Evolutionary conservation across 257 asterid species (phyloP).

Genomic region (Marsdenia floribunda): DNA sequence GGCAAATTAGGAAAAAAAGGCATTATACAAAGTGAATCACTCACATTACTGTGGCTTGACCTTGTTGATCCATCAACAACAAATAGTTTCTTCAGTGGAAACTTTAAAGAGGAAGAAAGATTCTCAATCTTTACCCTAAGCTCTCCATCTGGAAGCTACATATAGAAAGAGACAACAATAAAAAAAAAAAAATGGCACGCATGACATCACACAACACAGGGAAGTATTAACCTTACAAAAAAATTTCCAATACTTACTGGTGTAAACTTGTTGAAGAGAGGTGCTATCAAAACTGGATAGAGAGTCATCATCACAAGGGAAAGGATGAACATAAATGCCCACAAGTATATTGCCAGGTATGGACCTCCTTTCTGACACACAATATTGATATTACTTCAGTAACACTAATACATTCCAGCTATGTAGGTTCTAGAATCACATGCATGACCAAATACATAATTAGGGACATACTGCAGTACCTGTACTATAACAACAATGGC

Average conservation of each 20-base stretch:
- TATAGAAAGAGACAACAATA: slow-evolving; percentile 16
- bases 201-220: background rate
- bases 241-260: slow-evolving; percentile 47
- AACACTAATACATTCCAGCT: slow-evolving; percentile 4
- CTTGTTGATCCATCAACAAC: slow-evolving; percentile 99
- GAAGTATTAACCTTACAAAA: background rate
- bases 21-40: slow-evolving; percentile 12
- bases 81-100: slow-evolving; percentile 86
- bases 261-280: slow-evolving; percentile 97
- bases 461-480: slow-evolving; percentile 37
- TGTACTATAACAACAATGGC: slow-evolving; percentile 86
- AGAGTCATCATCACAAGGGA: slow-evolving; percentile 94
- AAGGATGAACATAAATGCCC: slow-evolving; percentile 83
- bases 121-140: slow-evolving; percentile 79
- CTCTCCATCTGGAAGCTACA: slow-evolving; percentile 86
- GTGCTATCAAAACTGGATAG: slow-evolving; percentile 90
- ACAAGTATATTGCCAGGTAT: slow-evolving; percentile 86
- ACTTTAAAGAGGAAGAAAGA: slow-evolving; percentile 84
- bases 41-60: slow-evolving; percentile 98
- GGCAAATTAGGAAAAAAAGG: background rate
- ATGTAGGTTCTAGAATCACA: slow-evolving; percentile 2
- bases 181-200: background rate
- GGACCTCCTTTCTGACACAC: slow-evolving; percentile 98
- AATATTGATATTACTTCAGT: slow-evolving; percentile 10
- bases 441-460: background rate